Conservation (phyloP, 495 filamentous ascomycete genomes). For the Lasiosphaeria hispida region DNA sequence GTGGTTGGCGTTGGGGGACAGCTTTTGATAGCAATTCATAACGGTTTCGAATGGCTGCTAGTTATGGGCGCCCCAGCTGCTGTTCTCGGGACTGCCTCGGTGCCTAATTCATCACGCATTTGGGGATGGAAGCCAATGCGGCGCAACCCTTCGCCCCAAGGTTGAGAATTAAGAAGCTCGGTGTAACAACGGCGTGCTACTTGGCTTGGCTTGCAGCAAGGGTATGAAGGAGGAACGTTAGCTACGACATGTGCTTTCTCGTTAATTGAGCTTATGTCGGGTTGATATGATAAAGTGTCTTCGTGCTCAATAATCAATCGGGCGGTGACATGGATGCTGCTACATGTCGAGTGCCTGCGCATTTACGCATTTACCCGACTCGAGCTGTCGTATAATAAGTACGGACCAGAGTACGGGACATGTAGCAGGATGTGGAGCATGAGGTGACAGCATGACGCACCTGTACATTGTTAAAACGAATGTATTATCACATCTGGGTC, state of each 20-base stretch:
- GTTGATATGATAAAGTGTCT: not conserved
- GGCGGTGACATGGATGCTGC: slow-evolving; percentile 1
- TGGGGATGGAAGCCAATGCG: not conserved
- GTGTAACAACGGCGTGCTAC: slow-evolving; percentile 4
- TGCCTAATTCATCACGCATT: too few relatives aligned
- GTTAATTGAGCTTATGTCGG: slow-evolving; percentile 14
- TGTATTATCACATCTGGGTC: not conserved
- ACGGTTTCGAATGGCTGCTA: too few relatives aligned
- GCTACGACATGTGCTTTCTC: slow-evolving; percentile 2
- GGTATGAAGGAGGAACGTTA: not conserved
- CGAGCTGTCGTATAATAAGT: not conserved
- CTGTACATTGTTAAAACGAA: too few relatives aligned
- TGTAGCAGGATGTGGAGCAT: not conserved
- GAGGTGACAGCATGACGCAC: not conserved
- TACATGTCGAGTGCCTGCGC: not conserved
- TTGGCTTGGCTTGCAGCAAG: not conserved
- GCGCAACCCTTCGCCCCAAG: not conserved
- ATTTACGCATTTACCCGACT: slow-evolving; percentile 2
- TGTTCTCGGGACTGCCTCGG: too few relatives aligned
- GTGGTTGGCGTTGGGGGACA: too few relatives aligned
- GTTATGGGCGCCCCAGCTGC: too few relatives aligned
- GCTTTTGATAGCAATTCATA: too few relatives aligned
- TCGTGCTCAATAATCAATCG: not conserved
- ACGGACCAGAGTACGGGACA: not conserved
- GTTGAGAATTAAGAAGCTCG: not conserved